A percentile compares a stretch with the other conserved stretches of the same genome.
These are phyloP conservation scores for Zangia roseola DNA, from an alignment of 768 basidiomycete genomes.

Conservation along the genomic window DNA sequence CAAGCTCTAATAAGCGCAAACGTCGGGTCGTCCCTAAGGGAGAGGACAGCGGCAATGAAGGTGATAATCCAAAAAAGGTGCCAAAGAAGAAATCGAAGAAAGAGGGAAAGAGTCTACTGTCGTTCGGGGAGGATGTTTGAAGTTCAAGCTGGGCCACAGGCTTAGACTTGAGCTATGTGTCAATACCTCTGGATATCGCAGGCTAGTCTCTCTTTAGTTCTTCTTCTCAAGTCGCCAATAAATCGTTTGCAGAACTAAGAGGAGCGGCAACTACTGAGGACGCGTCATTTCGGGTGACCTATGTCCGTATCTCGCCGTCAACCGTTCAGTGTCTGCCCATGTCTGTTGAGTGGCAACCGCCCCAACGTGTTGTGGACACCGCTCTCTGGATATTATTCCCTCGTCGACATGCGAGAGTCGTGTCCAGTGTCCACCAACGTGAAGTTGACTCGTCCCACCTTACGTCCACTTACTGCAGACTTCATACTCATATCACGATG, in stretches of 20 bases:
- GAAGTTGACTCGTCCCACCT: constrained; percentile 3
- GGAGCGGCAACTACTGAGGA: background rate
- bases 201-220: constrained; percentile 1
- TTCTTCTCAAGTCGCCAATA: background rate
- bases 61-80: constrained; percentile 22
- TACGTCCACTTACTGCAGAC: constrained; percentile 11
- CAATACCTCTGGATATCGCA: background rate
- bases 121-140: constrained; percentile 36
- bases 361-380: background rate
- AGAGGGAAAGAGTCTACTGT: constrained; percentile 38
- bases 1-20: constrained; percentile 28
- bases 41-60: constrained; percentile 28
- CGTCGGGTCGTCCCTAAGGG: constrained; percentile 38
- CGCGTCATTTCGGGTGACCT: background rate
- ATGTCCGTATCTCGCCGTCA: background rate
- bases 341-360: background rate
- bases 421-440: constrained; percentile 5
- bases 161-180: background rate
- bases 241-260: background rate
- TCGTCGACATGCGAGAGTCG: background rate
- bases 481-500: constrained; percentile 2
- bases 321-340: background rate
- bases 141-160: background rate
- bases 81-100: constrained; percentile 59
- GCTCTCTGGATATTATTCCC: background rate